Conservation (phyloP, 129 eudicot species). For the Lactuca sativa region DNA sequence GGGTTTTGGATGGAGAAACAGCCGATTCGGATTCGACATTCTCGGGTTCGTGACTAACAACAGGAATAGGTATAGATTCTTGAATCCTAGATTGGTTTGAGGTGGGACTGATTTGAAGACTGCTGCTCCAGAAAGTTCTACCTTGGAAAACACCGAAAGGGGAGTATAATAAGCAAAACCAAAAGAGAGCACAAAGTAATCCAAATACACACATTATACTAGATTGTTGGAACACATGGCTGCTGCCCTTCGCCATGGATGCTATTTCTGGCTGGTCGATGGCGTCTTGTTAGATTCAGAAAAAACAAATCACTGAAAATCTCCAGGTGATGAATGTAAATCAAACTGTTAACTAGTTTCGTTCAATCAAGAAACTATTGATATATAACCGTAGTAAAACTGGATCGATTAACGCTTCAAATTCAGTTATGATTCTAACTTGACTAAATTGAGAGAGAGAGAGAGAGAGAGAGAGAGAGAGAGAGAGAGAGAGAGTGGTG, state of each 20-base stretch:
- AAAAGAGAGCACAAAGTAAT: conserved; percentile 47
- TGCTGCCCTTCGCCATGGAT: conserved; percentile 62
- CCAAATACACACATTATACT: conserved; percentile 50
- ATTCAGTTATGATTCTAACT: neutral
- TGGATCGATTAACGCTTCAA: neutral
- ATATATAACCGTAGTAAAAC: too few relatives aligned
- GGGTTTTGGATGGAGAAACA: conserved; percentile 1
- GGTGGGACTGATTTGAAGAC: conserved; percentile 28
- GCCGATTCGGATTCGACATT: neutral
- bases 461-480: neutral
- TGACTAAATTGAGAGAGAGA: conserved; percentile 4
- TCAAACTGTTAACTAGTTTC: neutral
- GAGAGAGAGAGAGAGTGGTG: neutral
- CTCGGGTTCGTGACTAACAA: neutral
- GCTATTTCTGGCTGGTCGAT: conserved; percentile 12
- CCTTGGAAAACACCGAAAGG: conserved; percentile 54
- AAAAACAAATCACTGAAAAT: conserved; percentile 7
- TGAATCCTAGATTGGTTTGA: conserved; percentile 13
- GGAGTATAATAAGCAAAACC: conserved; percentile 64
- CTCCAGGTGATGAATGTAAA: neutral
- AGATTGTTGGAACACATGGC: conserved; percentile 42
- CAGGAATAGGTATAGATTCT: conserved; percentile 3
- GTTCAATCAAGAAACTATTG: neutral
- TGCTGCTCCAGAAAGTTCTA: conserved; percentile 19
- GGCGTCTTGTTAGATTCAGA: conserved; percentile 37